Evolutionary conservation across 495 filamentous ascomycete species (phyloP).

Genomic region (Penicillium samsonianum): DNA sequence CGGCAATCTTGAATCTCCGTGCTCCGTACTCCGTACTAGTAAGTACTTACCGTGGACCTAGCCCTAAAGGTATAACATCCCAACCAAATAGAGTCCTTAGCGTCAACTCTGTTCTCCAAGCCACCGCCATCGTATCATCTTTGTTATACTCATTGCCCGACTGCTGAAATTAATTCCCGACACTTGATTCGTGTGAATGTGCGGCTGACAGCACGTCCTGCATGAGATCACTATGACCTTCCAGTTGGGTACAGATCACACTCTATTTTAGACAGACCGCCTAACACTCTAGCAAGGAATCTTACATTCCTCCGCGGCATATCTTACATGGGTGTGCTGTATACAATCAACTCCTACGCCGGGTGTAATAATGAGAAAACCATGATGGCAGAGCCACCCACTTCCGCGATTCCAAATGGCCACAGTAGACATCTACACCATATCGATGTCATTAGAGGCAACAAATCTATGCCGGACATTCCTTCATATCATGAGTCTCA

Average conservation of each 20-base stretch:
- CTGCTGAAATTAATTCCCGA: too few relatives aligned
- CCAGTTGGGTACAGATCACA: neutral
- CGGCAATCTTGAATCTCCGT: neutral
- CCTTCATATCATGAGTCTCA: neutral
- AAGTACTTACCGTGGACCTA: neutral
- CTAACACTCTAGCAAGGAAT: neutral
- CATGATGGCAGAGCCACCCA: slow-evolving; percentile 26
- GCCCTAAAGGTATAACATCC: neutral
- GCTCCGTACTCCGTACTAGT: neutral
- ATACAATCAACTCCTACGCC: neutral
- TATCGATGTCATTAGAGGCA: slow-evolving; percentile 23
- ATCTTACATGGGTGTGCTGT: neutral
- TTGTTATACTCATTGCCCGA: neutral
- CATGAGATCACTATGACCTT: slow-evolving; percentile 28
- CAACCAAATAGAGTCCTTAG: slow-evolving; percentile 22
- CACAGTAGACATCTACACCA: slow-evolving; percentile 11
- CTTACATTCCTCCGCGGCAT: neutral
- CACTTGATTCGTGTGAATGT: too few relatives aligned
- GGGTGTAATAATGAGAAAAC: slow-evolving; percentile 24
- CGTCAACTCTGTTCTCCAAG: slow-evolving; percentile 27
- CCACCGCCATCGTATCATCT: slow-evolving; percentile 9
- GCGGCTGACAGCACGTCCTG: slow-evolving; percentile 19
- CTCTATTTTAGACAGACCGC: neutral
- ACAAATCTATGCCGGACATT: neutral
- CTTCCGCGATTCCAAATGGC: slow-evolving; percentile 3